These are phyloP conservation scores for Cinnamomum chago DNA, from an alignment of 164 flowering plant genomes.

Conservation along the genomic window DNA sequence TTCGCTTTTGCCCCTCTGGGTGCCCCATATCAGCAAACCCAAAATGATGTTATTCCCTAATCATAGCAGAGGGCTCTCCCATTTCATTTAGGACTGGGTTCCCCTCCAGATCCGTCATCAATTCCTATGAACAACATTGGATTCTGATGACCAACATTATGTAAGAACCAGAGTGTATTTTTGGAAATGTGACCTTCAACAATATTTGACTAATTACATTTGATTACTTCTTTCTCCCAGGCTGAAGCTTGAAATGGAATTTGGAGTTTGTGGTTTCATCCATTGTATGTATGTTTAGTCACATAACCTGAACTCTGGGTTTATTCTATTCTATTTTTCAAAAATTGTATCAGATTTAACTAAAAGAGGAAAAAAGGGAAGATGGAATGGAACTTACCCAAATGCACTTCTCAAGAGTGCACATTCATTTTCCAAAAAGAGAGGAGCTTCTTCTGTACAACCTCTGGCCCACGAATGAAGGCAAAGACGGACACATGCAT, in stretches of 20 bases:
- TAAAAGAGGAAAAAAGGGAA: too few species aligned
- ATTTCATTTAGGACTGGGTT: neutral
- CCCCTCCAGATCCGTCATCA: neutral
- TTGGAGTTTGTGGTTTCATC: neutral
- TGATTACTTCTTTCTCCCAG: neutral
- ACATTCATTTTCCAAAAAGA: too few species aligned
- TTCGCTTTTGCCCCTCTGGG: neutral
- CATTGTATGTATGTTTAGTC: neutral
- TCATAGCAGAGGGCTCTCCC: neutral
- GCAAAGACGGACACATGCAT: too few species aligned
- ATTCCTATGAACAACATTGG: neutral
- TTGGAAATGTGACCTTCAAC: too few species aligned
- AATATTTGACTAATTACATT: too few species aligned
- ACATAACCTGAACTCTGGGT: neutral
- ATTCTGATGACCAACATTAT: neutral
- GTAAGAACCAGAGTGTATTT: neutral
- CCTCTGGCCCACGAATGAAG: too few species aligned
- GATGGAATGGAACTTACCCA: too few species aligned
- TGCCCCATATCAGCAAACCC: neutral
- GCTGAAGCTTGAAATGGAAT: neutral
- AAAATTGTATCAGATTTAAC: too few species aligned
- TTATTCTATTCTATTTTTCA: neutral
- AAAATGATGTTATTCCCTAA: neutral
- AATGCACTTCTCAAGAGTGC: too few species aligned
- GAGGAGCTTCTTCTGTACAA: too few species aligned